Evolutionary conservation across 2,329 filamentous ascomycete species (phyloP).

Genomic region (Bipolaris victoriae): DNA sequence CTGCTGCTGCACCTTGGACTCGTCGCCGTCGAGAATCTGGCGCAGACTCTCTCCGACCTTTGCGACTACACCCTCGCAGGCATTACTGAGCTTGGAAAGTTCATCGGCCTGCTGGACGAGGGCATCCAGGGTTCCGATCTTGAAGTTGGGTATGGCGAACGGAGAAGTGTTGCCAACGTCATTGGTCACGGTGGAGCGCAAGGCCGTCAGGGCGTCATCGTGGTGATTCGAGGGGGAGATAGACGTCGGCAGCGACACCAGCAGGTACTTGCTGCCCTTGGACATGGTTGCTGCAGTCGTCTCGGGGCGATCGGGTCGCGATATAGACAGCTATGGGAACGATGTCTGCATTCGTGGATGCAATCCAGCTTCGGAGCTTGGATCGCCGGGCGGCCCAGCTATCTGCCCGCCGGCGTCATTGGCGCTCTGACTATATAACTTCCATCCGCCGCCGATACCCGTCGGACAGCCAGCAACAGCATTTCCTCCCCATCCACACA

Average conservation of each 20-base stretch:
- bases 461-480: slow-evolving; percentile 9
- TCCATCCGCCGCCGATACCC: slow-evolving; percentile 25
- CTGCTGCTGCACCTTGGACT: slow-evolving; percentile 81
- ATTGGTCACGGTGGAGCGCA: slow-evolving; percentile 72
- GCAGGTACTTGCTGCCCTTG: slow-evolving; percentile 71
- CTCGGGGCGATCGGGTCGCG: slow-evolving; percentile 20
- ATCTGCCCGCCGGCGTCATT: slow-evolving; percentile 26
- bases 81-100: slow-evolving; percentile 81
- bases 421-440: slow-evolving; percentile 19
- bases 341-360: slow-evolving; percentile 28
- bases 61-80: slow-evolving; percentile 79
- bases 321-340: slow-evolving; percentile 25
- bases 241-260: slow-evolving; percentile 87
- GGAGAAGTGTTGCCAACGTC: slow-evolving; percentile 78
- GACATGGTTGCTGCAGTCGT: slow-evolving; percentile 47
- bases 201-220: slow-evolving; percentile 78
- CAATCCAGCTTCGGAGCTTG: slow-evolving; percentile 27
- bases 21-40: slow-evolving; percentile 81
- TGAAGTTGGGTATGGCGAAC: slow-evolving; percentile 91
- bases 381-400: slow-evolving; percentile 15
- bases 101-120: slow-evolving; percentile 97
- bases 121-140: slow-evolving; percentile 94
- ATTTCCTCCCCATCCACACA: slow-evolving; percentile 21
- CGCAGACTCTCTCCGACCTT: slow-evolving; percentile 89
- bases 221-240: slow-evolving; percentile 81